Percentiles rank a stretch among this genome's conserved stretches.
These are phyloP conservation scores for Gamsiella multidivaricata DNA, from an alignment of 192 early-diverging fungal species.

Conservation along the genomic window DNA sequence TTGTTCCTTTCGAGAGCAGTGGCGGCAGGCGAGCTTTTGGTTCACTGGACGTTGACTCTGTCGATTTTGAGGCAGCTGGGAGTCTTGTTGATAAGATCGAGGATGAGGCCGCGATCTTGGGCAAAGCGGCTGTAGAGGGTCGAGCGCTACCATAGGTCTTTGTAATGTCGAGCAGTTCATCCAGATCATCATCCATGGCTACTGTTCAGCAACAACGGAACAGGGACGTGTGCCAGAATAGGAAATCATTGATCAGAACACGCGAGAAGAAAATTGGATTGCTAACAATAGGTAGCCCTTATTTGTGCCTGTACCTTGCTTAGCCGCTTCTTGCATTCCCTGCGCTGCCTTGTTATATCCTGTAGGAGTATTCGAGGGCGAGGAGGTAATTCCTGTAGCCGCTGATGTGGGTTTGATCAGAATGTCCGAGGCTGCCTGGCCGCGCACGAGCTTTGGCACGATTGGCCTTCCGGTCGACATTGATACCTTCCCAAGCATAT, in stretches of 20 bases:
- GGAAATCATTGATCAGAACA: neutral
- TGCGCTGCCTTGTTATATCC: slow-evolving; percentile 3
- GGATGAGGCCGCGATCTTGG: neutral
- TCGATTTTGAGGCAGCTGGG: neutral
- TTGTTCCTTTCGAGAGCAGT: slow-evolving; percentile 5
- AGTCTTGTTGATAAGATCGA: neutral
- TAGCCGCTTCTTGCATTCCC: neutral
- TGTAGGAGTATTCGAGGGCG: neutral
- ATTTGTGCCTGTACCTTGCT: slow-evolving; percentile 6
- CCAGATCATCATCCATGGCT: slow-evolving; percentile 35
- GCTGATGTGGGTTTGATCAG: slow-evolving; percentile 27
- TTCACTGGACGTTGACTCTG: neutral
- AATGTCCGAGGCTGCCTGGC: slow-evolving; percentile 37
- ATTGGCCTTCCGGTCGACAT: slow-evolving; percentile 46
- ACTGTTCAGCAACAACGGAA: neutral
- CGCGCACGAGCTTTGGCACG: slow-evolving; percentile 42
- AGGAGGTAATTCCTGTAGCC: neutral
- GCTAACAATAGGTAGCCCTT: neutral
- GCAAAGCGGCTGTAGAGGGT: neutral
- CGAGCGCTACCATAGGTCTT: slow-evolving; percentile 30
- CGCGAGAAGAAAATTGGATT: neutral
- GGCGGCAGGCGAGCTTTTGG: slow-evolving; percentile 12
- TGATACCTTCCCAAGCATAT: slow-evolving; percentile 46
- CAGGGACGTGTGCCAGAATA: neutral
- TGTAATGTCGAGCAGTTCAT: slow-evolving; percentile 44